Conservation (phyloP, 2,329 filamentous ascomycete species). For the Claviceps arundinis region DNA sequence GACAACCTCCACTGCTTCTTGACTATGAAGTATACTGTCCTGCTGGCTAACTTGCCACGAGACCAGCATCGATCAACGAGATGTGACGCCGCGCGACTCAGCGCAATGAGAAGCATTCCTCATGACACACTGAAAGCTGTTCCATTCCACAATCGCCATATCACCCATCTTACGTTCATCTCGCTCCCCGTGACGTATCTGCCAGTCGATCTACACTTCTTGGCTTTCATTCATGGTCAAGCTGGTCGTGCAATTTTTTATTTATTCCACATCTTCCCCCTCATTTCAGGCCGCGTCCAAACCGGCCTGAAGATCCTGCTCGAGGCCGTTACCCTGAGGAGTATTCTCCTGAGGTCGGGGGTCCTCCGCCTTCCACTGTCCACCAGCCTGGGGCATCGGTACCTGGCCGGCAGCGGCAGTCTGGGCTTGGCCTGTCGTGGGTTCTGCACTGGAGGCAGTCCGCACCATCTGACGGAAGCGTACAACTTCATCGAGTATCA, state of each 20-base stretch:
- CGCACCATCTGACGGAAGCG: constrained; percentile 60
- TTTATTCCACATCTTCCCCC: background rate
- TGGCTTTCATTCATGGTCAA: background rate
- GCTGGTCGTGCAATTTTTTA: background rate
- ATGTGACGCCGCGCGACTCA: too few species aligned
- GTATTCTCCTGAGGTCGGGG: constrained; percentile 47
- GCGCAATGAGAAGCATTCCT: too few species aligned
- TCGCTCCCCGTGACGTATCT: background rate
- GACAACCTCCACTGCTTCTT: too few species aligned
- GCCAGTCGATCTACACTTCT: background rate
- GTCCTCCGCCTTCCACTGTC: constrained; percentile 46
- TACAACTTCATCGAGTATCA: constrained; percentile 92
- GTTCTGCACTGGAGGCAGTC: constrained; percentile 30
- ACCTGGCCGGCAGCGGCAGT: constrained; percentile 29
- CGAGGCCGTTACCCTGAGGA: constrained; percentile 34
- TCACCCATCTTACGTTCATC: background rate
- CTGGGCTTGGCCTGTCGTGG: constrained; percentile 22
- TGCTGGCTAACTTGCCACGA: too few species aligned
- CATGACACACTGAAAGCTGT: background rate
- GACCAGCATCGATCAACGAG: too few species aligned
- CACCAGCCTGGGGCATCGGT: constrained; percentile 36
- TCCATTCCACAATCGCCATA: background rate
- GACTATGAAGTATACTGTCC: too few species aligned
- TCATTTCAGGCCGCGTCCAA: constrained; percentile 18
- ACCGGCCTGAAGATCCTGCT: constrained; percentile 44